Conservation (phyloP, 2,329 filamentous ascomycete genomes). For the Fusarium luffae region DNA sequence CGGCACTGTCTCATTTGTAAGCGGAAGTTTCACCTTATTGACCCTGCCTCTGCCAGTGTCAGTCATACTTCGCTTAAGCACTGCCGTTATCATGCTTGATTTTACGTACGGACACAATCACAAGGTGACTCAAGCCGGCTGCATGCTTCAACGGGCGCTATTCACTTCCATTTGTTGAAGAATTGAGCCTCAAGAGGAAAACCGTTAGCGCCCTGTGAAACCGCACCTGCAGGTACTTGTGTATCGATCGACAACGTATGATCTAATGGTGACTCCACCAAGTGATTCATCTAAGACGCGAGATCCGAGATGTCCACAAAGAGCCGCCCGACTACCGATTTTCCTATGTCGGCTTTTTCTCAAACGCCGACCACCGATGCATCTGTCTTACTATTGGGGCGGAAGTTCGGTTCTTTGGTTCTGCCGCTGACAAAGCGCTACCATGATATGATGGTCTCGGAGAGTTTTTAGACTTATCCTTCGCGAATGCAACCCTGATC, state of each 20-base stretch:
- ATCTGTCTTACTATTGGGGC: neutral
- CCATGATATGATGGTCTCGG: neutral
- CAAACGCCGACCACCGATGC: neutral
- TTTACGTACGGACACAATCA: too few species aligned
- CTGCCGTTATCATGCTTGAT: neutral
- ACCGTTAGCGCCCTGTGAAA: neutral
- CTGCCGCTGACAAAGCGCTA: neutral
- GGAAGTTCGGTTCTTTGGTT: neutral
- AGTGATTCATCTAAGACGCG: slow-evolving; percentile 4
- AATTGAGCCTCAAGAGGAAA: neutral
- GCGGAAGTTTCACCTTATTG: neutral
- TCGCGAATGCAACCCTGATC: neutral
- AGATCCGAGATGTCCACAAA: slow-evolving; percentile 6
- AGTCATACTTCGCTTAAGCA: neutral
- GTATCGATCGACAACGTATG: slow-evolving; percentile 14
- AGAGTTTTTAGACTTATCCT: neutral
- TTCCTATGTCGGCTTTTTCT: neutral
- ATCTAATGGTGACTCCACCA: slow-evolving; percentile 8
- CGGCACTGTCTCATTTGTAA: slow-evolving; percentile 1
- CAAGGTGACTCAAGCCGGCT: neutral
- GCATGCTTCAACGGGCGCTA: neutral
- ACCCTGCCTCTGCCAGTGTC: neutral
- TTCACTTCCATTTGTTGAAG: neutral
- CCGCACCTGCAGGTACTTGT: neutral
- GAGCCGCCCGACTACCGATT: slow-evolving; percentile 28